Evolutionary conservation across 2,329 filamentous ascomycete genomes (phyloP).

Genomic region (Keithomyces neogunnii): DNA sequence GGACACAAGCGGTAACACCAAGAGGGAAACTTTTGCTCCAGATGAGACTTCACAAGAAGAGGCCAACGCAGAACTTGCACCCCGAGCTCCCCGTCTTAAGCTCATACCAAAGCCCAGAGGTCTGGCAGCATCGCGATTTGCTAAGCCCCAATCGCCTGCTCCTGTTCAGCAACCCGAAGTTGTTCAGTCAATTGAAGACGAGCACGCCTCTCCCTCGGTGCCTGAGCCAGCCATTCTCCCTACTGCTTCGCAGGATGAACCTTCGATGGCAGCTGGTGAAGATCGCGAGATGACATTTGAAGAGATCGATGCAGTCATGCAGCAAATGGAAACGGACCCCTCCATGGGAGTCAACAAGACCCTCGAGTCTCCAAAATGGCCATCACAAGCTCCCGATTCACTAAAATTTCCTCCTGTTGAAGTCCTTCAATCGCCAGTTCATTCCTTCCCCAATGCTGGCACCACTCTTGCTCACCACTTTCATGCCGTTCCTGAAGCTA

Average conservation of each 20-base stretch:
- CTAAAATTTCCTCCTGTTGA: slow-evolving; percentile 40
- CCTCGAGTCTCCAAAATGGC: slow-evolving; percentile 37
- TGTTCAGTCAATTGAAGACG: slow-evolving; percentile 21
- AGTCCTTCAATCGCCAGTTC: slow-evolving; percentile 38
- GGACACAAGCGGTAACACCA: slow-evolving; percentile 1
- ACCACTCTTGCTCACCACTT: slow-evolving; percentile 62
- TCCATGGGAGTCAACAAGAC: slow-evolving; percentile 65
- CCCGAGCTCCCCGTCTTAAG: slow-evolving; percentile 21
- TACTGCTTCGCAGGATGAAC: neutral
- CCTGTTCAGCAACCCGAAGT: slow-evolving; percentile 19
- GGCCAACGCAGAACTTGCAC: slow-evolving; percentile 7
- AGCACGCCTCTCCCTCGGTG: slow-evolving; percentile 1
- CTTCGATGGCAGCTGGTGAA: slow-evolving; percentile 4
- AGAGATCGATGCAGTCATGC: slow-evolving; percentile 90
- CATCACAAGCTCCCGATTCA: slow-evolving; percentile 14
- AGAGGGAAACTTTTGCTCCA: neutral
- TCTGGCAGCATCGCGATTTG: slow-evolving; percentile 36
- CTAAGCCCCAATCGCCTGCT: slow-evolving; percentile 26
- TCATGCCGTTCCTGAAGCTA: slow-evolving; percentile 33
- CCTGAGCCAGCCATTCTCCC: neutral
- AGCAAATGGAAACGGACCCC: slow-evolving; percentile 65
- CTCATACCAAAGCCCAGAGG: slow-evolving; percentile 28
- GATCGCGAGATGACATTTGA: slow-evolving; percentile 52
- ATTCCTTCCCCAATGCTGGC: slow-evolving; percentile 56
- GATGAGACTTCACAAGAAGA: neutral